Percentiles rank a stretch among this genome's conserved stretches.
Evolutionary conservation across 331 rosid species (phyloP).

Genomic region (Spiraea crenata): DNA sequence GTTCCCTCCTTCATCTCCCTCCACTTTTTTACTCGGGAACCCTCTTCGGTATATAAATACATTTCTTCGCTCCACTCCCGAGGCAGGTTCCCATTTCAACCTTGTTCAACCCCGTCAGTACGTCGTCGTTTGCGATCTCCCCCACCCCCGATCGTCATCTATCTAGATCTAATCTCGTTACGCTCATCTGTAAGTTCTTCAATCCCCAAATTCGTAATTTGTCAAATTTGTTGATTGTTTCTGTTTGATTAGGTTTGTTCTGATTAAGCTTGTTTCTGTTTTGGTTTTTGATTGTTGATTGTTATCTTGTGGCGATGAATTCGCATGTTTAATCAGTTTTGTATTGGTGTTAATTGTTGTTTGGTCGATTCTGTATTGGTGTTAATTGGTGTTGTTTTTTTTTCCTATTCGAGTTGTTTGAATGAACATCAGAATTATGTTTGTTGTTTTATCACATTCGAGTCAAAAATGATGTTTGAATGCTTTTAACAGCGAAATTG

Average conservation of each 20-base stretch:
- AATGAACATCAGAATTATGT: not conserved
- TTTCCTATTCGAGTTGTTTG: not conserved
- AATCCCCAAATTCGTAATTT: not conserved
- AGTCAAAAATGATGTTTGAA: not conserved
- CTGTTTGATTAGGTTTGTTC: slow-evolving; percentile 13
- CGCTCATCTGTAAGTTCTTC: slow-evolving; percentile 7
- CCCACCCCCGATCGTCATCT: not conserved
- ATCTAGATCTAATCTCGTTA: slow-evolving; percentile 28
- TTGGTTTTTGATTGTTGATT: slow-evolving; percentile 4
- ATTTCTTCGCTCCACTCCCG: not conserved
- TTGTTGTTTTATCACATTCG: not conserved
- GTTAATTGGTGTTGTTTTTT: not conserved
- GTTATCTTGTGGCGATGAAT: not conserved
- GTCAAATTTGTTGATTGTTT: slow-evolving; percentile 5
- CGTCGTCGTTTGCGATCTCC: slow-evolving; percentile 20
- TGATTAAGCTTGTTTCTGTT: not conserved
- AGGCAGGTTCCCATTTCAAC: slow-evolving; percentile 20
- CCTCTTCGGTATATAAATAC: not conserved
- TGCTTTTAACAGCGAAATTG: not conserved
- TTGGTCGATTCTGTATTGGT: not conserved
- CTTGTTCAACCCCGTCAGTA: slow-evolving; percentile 7
- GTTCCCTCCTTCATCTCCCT: slow-evolving; percentile 24
- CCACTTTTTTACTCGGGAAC: slow-evolving; percentile 4
- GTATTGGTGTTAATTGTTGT: not conserved
- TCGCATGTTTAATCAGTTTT: not conserved